Conservation (phyloP, 2,329 filamentous ascomycete species). For the Emergomyces orientalis region DNA sequence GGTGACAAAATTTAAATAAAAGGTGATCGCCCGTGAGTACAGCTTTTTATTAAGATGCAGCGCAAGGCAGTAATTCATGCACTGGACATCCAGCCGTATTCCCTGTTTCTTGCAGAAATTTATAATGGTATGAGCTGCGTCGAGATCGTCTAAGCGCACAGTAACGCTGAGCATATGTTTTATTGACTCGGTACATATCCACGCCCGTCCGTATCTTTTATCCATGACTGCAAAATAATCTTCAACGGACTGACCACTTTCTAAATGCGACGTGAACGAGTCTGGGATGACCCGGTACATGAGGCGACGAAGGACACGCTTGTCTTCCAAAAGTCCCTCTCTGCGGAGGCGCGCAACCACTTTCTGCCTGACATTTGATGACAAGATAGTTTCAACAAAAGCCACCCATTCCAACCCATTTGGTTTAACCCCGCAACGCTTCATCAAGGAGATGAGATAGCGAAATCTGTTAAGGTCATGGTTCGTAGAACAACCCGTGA, state of each 20-base stretch:
- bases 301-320: conserved; percentile 20
- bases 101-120: conserved; percentile 23
- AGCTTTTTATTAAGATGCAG: conserved; percentile 22
- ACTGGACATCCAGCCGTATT: conserved; percentile 22
- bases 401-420: conserved; percentile 37
- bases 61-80: conserved; percentile 24
- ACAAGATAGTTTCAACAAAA: conserved; percentile 18
- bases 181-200: conserved; percentile 29
- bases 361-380: conserved; percentile 20
- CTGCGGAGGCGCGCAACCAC: conserved; percentile 27
- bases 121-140: conserved; percentile 24
- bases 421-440: conserved; percentile 28
- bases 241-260: conserved; percentile 25
- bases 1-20: conserved; percentile 13
- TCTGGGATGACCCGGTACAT: conserved; percentile 26
- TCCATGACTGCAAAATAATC: conserved; percentile 33
- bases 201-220: conserved; percentile 27
- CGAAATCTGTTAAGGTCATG: conserved; percentile 34
- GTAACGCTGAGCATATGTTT: conserved; percentile 33
- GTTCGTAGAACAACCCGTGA: conserved; percentile 29
- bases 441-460: conserved; percentile 32
- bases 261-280: conserved; percentile 26
- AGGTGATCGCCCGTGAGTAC: conserved; percentile 11
- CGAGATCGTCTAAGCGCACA: conserved; percentile 19
- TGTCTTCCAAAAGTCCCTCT: conserved; percentile 24